phyloP scores from a whole-genome alignment of 2,329 filamentous ascomycete genomes.

The Aspergillus candidus region DNA sequence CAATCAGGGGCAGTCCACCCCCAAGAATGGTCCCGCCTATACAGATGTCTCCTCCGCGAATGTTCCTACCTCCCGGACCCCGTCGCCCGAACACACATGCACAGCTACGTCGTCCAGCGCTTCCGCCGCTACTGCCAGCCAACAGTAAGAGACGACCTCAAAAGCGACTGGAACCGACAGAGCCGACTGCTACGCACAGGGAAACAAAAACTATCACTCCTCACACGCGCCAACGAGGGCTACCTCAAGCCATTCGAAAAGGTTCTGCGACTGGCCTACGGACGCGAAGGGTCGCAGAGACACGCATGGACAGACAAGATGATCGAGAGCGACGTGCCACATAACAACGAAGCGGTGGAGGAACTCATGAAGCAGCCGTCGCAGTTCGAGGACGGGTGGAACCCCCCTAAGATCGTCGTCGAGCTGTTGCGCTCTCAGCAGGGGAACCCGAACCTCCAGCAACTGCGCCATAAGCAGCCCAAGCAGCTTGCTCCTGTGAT shows the following conservation, averaged over 20 bases:
- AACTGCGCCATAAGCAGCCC: constrained; percentile 18
- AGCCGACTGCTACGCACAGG: constrained; percentile 20
- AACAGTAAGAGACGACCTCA: constrained; percentile 12
- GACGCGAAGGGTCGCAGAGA: constrained; percentile 49
- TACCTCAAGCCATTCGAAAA: constrained; percentile 46
- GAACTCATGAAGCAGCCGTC: constrained; percentile 13
- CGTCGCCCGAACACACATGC: constrained; percentile 46
- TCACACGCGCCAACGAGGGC: constrained; percentile 52
- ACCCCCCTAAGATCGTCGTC: constrained; percentile 26
- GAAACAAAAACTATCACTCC: constrained; percentile 36
- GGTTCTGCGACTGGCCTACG: constrained; percentile 52
- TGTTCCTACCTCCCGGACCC: constrained; percentile 56
- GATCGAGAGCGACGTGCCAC: constrained; percentile 20
- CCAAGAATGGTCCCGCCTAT: constrained; percentile 40
- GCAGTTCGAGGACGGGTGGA: constrained; percentile 28
- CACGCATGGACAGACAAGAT: constrained; percentile 41
- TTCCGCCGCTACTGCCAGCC: constrained; percentile 41
- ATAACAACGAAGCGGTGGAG: constrained; percentile 17
- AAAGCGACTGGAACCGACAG: constrained; percentile 14
- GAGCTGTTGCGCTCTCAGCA: constrained; percentile 32
- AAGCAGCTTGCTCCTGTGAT: constrained; percentile 25
- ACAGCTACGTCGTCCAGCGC: constrained; percentile 42
- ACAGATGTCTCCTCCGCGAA: constrained; percentile 54
- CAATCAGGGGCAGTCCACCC: constrained; percentile 1
- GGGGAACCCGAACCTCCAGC: constrained; percentile 21